These are phyloP conservation scores for Brassica hybrid DNA, from an alignment of 441 rosid genomes.

Conservation along the genomic window DNA sequence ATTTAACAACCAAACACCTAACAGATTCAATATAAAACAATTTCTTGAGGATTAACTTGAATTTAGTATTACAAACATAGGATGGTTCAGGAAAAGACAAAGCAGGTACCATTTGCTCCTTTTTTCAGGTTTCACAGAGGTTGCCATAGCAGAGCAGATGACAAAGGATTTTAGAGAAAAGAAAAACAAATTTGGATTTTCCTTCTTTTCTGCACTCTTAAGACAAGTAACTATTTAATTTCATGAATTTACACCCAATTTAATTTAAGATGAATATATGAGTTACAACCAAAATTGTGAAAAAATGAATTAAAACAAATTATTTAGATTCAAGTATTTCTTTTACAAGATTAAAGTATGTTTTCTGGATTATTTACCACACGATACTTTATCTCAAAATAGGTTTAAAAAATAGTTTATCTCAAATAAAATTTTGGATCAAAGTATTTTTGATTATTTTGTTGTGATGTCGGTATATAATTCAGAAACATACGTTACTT, in stretches of 20 bases:
- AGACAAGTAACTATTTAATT: neutral
- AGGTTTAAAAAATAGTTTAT: neutral
- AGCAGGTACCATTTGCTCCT: constrained; percentile 6
- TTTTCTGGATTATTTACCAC: neutral
- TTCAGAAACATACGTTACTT: neutral
- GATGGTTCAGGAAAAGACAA: constrained; percentile 26
- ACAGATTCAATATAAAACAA: neutral
- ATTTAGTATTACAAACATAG: constrained; percentile 24
- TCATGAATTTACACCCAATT: neutral
- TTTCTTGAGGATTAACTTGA: constrained; percentile 9
- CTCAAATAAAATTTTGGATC: neutral
- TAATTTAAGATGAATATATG: neutral
- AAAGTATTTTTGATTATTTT: neutral
- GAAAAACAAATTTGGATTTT: neutral
- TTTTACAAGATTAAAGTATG: neutral
- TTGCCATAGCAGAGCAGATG: no score
- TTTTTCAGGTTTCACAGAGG: neutral
- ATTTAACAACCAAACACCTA: neutral
- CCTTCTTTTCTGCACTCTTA: neutral
- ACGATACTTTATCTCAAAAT: neutral
- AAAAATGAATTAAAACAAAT: neutral
- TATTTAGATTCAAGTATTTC: neutral
- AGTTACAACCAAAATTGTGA: neutral
- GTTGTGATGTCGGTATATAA: neutral
- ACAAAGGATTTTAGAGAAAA: neutral